phyloP scores from a whole-genome alignment of 2,329 filamentous ascomycete genomes.

The Albophoma yamanashiensis region DNA sequence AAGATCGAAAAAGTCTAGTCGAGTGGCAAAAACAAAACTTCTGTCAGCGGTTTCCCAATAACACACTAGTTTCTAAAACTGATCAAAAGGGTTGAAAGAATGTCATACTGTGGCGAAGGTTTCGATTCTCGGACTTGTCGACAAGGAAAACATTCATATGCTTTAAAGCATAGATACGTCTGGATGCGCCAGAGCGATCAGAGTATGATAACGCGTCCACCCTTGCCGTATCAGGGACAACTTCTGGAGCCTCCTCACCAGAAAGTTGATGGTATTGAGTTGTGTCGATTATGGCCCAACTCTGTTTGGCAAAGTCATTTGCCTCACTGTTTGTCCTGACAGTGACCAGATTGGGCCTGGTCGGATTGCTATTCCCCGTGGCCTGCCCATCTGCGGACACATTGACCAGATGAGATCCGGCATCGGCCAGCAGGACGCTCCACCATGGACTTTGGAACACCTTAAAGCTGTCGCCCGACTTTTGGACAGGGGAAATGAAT shows the following conservation, averaged over 20 bases:
- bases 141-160: conserved; percentile 4
- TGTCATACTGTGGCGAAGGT: conserved; percentile 3
- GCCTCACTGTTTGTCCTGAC: neutral
- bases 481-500: conserved; percentile 1
- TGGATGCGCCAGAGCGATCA: neutral
- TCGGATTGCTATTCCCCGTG: neutral
- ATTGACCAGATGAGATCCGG: conserved; percentile 1
- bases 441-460: conserved; percentile 4
- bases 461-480: conserved; percentile 2
- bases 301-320: neutral
- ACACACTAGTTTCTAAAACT: neutral
- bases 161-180: neutral
- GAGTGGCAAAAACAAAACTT: neutral
- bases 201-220: neutral
- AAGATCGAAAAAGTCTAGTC: conserved; percentile 4
- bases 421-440: conserved; percentile 1
- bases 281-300: conserved; percentile 4
- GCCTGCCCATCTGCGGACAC: neutral
- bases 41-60: neutral
- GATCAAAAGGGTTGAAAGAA: neutral
- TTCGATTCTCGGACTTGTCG: conserved; percentile 3
- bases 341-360: neutral
- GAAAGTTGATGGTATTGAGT: conserved; percentile 4
- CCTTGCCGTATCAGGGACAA: neutral
- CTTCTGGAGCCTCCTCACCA: conserved; percentile 1